Evolutionary conservation across 208 protist genomes (phyloP).

Genomic region (Leishmania tarentolae): DNA sequence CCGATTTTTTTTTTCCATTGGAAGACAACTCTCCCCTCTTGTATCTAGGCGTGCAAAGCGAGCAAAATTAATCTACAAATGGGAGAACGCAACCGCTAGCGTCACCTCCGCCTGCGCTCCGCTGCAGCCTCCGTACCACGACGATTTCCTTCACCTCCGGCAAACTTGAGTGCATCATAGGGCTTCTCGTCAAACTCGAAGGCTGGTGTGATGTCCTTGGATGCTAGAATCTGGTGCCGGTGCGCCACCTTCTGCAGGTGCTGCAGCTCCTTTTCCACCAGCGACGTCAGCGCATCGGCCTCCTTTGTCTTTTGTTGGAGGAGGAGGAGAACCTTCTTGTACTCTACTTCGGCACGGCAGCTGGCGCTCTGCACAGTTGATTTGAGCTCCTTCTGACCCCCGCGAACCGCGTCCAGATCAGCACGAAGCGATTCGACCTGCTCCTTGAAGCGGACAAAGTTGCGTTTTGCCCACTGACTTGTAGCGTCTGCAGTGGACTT

Average conservation of each 20-base stretch:
- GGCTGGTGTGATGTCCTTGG: constrained; percentile 32
- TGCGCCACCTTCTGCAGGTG: constrained; percentile 64
- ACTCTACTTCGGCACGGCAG: constrained; percentile 66
- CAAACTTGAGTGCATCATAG: constrained; percentile 29
- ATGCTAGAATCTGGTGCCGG: constrained; percentile 60
- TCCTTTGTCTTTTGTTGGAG: constrained; percentile 70
- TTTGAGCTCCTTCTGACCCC: constrained; percentile 38
- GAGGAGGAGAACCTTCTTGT: constrained; percentile 61
- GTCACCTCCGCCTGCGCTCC: constrained; percentile 3
- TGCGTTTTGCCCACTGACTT: constrained; percentile 70
- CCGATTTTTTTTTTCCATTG: not conserved
- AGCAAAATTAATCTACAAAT: not conserved
- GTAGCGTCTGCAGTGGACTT: constrained; percentile 53
- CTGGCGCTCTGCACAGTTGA: constrained; percentile 43
- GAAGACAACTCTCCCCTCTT: not conserved
- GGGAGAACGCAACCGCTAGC: not conserved
- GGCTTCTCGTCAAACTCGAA: constrained; percentile 24
- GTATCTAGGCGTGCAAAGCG: not conserved
- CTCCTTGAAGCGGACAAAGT: constrained; percentile 82
- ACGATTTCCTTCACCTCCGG: constrained; percentile 1
- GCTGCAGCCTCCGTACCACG: not conserved
- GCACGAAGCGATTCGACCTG: constrained; percentile 53
- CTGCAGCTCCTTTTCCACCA: constrained; percentile 79
- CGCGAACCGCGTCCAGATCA: constrained; percentile 39
- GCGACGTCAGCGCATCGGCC: constrained; percentile 56